These are phyloP conservation scores for Eimeria tenella DNA, from an alignment of 169 alveolate genomes.

Conservation along the genomic window DNA sequence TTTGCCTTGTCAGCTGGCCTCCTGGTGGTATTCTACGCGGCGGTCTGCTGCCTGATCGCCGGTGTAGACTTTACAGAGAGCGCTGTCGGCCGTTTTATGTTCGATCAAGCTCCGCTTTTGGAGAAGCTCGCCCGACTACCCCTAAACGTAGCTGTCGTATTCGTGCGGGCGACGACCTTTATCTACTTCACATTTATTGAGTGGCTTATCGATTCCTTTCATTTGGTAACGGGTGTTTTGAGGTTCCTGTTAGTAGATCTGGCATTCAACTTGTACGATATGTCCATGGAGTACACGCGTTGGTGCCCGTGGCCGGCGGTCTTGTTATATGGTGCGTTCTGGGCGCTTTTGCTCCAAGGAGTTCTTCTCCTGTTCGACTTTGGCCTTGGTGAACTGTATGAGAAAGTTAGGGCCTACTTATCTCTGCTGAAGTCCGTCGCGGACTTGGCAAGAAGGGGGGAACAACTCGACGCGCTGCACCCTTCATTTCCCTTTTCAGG, in stretches of 20 bases:
- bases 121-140: background rate
- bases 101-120: background rate
- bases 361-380: background rate
- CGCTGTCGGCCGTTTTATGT: conserved; percentile 14
- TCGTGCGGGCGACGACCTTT: background rate
- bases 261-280: background rate
- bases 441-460: too few relatives aligned
- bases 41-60: background rate
- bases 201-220: background rate
- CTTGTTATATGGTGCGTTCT: background rate
- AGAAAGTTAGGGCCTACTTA: background rate
- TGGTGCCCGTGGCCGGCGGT: background rate
- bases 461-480: background rate
- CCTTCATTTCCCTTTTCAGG: background rate
- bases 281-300: background rate
- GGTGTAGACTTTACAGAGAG: conserved; percentile 36
- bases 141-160: background rate
- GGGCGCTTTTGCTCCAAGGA: background rate
- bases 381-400: background rate
- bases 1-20: conserved; percentile 15
- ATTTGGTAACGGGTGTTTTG: background rate
- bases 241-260: background rate
- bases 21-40: background rate
- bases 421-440: too few relatives aligned
- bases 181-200: background rate